Percentiles rank a stretch among this genome's conserved stretches.
Evolutionary conservation across 805 yeast species (phyloP).

Genomic region (Kodamaea jinghongensis): DNA sequence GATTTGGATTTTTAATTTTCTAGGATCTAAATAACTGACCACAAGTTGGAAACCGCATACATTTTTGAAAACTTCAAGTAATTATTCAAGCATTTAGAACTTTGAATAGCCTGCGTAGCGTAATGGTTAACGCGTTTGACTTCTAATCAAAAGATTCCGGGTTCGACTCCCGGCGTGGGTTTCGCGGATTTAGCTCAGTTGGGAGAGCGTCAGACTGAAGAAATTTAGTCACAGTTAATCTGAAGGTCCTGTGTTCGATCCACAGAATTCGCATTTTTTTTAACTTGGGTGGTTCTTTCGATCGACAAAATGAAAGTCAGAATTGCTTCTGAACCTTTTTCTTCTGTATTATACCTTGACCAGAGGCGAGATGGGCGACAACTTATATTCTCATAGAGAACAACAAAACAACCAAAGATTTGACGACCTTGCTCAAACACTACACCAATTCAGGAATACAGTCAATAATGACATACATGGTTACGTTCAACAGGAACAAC

Average conservation of each 20-base stretch:
- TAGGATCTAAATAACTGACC: no score
- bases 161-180: slow-evolving; percentile 2
- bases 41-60: no score
- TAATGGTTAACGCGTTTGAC: slow-evolving; percentile 24
- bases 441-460: slow-evolving; percentile 41
- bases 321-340: background rate
- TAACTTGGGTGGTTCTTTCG: no score
- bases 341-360: no score
- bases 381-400: slow-evolving; percentile 39
- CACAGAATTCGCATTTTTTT: slow-evolving; percentile 42
- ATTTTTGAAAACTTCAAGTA: background rate
- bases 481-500: slow-evolving; percentile 38
- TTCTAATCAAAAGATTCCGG: slow-evolving; percentile 7
- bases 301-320: no score
- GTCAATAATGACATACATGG: slow-evolving; percentile 44
- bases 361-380: slow-evolving; percentile 3
- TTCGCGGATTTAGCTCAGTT: slow-evolving; percentile 3
- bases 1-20: no score
- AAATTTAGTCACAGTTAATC: slow-evolving; percentile 33
- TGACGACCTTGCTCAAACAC: slow-evolving; percentile 41
- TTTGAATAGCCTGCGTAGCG: slow-evolving; percentile 17
- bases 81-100: background rate
- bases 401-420: slow-evolving; percentile 42
- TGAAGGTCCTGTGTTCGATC: slow-evolving; percentile 90
- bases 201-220: slow-evolving; percentile 42